Evolutionary conservation across 1,284 basidiomycete genomes (phyloP), one percentile per base, ranked within the genome.

Genomic region (Naganishia cerealis): DNA sequence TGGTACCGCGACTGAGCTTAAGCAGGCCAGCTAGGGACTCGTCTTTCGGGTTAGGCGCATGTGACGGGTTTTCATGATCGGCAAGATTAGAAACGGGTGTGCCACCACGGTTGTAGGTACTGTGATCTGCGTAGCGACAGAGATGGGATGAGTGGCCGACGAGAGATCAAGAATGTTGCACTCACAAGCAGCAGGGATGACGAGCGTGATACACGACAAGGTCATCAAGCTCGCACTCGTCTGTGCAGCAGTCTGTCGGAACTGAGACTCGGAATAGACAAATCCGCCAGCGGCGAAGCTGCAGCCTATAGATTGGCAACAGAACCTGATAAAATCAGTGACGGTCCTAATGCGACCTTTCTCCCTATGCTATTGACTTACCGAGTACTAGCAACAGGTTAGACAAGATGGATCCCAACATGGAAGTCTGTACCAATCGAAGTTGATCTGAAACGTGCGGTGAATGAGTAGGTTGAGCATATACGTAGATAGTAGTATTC

Each of bases 101-200:
- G 24, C 43, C 46, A n/a, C 58, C 46, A 33, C 63, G 67, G 38
- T 54, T 57, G 29, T 69, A 69, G n/a, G 67, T 69, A 36, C 61
- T 58, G 57, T 80, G 75, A 50, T 77, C 74, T 72, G 72, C 29
- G 7, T 63, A 33, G 40, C 13, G 42, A 46, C 29, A 36, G 9
- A n/a, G 48, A 43, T 12, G 13, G 16, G 18, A 36, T 15, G 16
- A 36, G 42, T 55, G 18, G 21, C 9, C 5, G 33, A 9, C 24
- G 16, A 33, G 18, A 36, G n/a, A 16, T n/a, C 2, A 46, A 10
- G 50, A n/a, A 39, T 15, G 26, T 38, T 21, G 71, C 83, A 85
- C 75, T 88, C 85, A 75, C 92, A 94, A 0, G 92, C 92, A 39
- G 92, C 92, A n/a, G 92, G 92, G 68, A 96, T 89, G 71, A 94